Evolutionary conservation across 2,329 filamentous ascomycete species (phyloP).

Genomic region (Penicillium paneum): DNA sequence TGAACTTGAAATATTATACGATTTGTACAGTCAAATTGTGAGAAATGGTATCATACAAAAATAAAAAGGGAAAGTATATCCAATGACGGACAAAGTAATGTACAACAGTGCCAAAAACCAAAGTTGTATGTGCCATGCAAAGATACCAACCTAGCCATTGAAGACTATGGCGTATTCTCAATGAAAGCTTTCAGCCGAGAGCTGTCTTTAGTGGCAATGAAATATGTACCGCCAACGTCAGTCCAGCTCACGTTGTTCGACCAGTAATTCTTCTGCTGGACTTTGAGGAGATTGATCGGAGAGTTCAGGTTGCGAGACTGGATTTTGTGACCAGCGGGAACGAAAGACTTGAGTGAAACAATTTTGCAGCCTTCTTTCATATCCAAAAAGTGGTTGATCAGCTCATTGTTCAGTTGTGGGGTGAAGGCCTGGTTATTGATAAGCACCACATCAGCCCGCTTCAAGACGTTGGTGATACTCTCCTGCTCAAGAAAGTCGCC

Average conservation of each 20-base stretch:
- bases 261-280: slow-evolving; percentile 69
- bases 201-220: slow-evolving; percentile 76
- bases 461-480: slow-evolving; percentile 68
- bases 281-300: slow-evolving; percentile 74
- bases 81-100: slow-evolving; percentile 17
- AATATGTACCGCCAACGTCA: slow-evolving; percentile 77
- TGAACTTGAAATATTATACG: neutral
- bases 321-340: slow-evolving; percentile 73
- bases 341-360: slow-evolving; percentile 88
- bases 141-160: slow-evolving; percentile 1
- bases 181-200: slow-evolving; percentile 51
- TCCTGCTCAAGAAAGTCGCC: slow-evolving; percentile 79
- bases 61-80: slow-evolving; percentile 15
- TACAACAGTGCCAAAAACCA: slow-evolving; percentile 17
- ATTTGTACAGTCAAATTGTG: slow-evolving; percentile 4
- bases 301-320: slow-evolving; percentile 72
- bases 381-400: slow-evolving; percentile 88
- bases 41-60: slow-evolving; percentile 22
- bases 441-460: slow-evolving; percentile 87
- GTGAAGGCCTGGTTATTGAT: slow-evolving; percentile 99
- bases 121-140: slow-evolving; percentile 6
- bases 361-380: slow-evolving; percentile 87
- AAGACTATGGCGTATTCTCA: slow-evolving; percentile 33
- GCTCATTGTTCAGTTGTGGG: slow-evolving; percentile 75
- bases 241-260: slow-evolving; percentile 83